A percentile compares a stretch with the other conserved stretches of the same genome.
These are phyloP conservation scores for Auriscalpium microsporum DNA, from an alignment of 768 basidiomycete genomes.

Conservation along the genomic window DNA sequence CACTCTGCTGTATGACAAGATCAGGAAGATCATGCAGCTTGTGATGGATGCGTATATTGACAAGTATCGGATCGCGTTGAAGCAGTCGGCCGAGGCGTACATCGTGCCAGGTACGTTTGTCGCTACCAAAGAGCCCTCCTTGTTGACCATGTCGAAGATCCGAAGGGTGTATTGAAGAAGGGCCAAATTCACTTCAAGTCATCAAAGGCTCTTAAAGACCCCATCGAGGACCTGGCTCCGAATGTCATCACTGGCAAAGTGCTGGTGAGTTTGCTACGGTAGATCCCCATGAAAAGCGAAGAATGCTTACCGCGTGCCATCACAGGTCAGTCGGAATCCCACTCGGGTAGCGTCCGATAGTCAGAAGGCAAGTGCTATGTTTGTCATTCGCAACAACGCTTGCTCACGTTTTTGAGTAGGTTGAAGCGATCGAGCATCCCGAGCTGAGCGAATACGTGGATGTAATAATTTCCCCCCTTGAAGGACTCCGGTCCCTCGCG, in stretches of 20 bases:
- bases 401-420: conserved; percentile 29
- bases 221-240: conserved; percentile 27
- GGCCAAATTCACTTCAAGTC: conserved; percentile 51
- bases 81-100: conserved; percentile 46
- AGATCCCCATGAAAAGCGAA: not conserved
- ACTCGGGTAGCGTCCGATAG: conserved; percentile 65
- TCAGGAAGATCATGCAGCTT: conserved; percentile 35
- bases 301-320: conserved; percentile 14
- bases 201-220: conserved; percentile 25
- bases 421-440: conserved; percentile 45
- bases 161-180: conserved; percentile 51
- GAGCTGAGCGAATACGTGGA: conserved; percentile 42
- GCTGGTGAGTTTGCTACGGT: conserved; percentile 37
- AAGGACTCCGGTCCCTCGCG: conserved; percentile 50
- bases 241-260: conserved; percentile 50
- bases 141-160: conserved; percentile 36
- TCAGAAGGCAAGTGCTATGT: conserved; percentile 41
- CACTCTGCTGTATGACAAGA: conserved; percentile 33
- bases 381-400: not conserved
- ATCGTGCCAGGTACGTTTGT: conserved; percentile 52
- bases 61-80: conserved; percentile 51
- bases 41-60: conserved; percentile 44
- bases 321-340: conserved; percentile 49
- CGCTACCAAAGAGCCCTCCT: not conserved
- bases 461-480: conserved; percentile 46